Evolutionary conservation across 768 basidiomycete species (phyloP), one percentile per base, ranked within the genome.

Genomic region (Neoboletus brunneissimus): DNA sequence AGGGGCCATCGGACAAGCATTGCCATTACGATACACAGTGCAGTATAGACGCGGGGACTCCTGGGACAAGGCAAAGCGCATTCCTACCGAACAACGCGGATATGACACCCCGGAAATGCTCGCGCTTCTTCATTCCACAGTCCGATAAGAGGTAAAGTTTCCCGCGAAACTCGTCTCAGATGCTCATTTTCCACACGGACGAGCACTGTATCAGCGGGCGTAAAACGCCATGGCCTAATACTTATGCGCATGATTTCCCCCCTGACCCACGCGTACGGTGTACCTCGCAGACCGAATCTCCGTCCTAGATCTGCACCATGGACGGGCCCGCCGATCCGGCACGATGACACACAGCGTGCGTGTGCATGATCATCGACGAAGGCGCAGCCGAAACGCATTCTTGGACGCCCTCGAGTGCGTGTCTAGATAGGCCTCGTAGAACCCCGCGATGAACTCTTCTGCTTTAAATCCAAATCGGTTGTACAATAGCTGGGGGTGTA

Each of bases 401-500:
- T 87, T 90, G 6, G 89, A 91, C 4, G 80, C 81, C 52, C 82
- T 81, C 18, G 88, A 89, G 25, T 83, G 75, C 4, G 82, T 71
- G 62, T 86, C 82, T n/a, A 91, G 75, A 67, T 91, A 91, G 43
- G 86, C 79, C 43, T 89, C 86, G 61, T 93, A 93, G 64, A 93
- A 92, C 20, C 87, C 88, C 22, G 82, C 83, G 22, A 92, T 79
- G 56, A 91, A 91, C 65, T 88, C 89, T 71, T 92, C 90, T 0
- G 88, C 87, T 62, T 93, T 92, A 78, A 93, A 91, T 27, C 91
- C 90, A 63, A 93, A 91, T 48, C 84, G 85, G 59, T 93, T 92
- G 72, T 92, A 93, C 18, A 93, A 70, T 5, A 91, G 72, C 89
- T 91, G 9, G 10, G 16, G 5, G 5, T 9, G 6, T 20, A 42